Conservation (phyloP, 2,329 filamentous ascomycete species). For the Cordyceps cateniannulata region DNA sequence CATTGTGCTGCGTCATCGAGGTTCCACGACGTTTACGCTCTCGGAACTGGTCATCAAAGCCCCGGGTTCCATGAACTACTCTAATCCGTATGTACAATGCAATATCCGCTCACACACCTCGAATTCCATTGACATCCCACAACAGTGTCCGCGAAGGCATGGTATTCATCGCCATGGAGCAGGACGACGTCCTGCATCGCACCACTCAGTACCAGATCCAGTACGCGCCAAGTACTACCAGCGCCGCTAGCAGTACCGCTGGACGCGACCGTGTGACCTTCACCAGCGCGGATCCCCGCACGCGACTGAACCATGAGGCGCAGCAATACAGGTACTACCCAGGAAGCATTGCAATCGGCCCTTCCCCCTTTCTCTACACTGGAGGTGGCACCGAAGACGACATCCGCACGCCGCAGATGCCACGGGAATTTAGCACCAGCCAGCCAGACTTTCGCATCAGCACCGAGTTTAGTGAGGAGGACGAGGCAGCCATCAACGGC, state of each 20-base stretch:
- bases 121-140: constrained; percentile 14
- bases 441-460: constrained; percentile 47
- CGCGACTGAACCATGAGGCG: constrained; percentile 14
- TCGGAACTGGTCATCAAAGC: constrained; percentile 85
- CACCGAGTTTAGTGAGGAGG: constrained; percentile 55
- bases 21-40: constrained; percentile 72
- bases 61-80: constrained; percentile 67
- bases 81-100: constrained; percentile 66
- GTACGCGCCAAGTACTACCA: constrained; percentile 35
- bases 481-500: constrained; percentile 32
- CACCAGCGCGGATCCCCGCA: neutral
- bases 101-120: neutral
- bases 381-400: constrained; percentile 35
- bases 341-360: too few species aligned
- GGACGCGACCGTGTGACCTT: neutral
- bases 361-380: constrained; percentile 33
- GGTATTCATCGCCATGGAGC: constrained; percentile 83
- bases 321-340: constrained; percentile 17
- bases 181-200: constrained; percentile 65
- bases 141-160: constrained; percentile 80
- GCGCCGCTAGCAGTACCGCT: neutral
- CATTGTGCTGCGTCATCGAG: constrained; percentile 75
- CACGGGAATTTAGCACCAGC: constrained; percentile 44
- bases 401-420: constrained; percentile 47
- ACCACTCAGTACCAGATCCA: constrained; percentile 72